Base-by-base conservation (phyloP, 345 rosid genomes). In the Pistacia atlantica region DNA sequence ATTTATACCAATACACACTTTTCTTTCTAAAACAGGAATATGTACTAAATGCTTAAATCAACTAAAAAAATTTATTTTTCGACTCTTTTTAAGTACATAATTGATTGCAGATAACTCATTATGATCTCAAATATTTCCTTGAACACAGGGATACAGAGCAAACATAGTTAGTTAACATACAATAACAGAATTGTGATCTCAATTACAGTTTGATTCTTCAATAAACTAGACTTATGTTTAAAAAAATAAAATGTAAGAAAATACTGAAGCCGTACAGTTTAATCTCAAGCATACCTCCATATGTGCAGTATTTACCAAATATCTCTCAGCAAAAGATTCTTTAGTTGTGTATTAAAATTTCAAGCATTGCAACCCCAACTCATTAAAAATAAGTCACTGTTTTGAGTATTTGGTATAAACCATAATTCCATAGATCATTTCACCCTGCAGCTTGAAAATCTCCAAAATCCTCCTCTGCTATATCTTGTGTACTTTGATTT, bases 371-470 rank as follows among this genome's bases (percentile, higher is more conserved):
- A 38, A 67, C 65, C 22, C 64, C 68, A 77, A 69, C 37, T 14
- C 67, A 58, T 35, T 61, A 12, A 22, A 70, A 51, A 69, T 28
- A 49, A 68, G 13, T 62, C 2, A n/a, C 33, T n/a, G 38, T 22
- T 11, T 37, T 2, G 0, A 64, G 33, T 2, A 37, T 65, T 9
- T 18, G 14, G 16, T 10, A 37, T 37, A 63, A 28, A 49, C 14
- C 38, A 56, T 54, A 12, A 64, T 52, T 54, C 54, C 38, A 65
- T 8, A 51, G 3, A 63, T 8, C 81, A 42, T 75, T 48, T 81
- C 77, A 89, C 65, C 89, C 88, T 2, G 99, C 99, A 16, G 93
- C 91, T 83, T 97, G 99, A 84, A 97, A 97, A 80, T 97, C 99
- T 20, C 99, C 99, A 54, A 94, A 97, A 88, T 91, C 98, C 46